Evolutionary conservation across 2,329 filamentous ascomycete species (phyloP).

Genomic region (Aspergillus ochraceus): DNA sequence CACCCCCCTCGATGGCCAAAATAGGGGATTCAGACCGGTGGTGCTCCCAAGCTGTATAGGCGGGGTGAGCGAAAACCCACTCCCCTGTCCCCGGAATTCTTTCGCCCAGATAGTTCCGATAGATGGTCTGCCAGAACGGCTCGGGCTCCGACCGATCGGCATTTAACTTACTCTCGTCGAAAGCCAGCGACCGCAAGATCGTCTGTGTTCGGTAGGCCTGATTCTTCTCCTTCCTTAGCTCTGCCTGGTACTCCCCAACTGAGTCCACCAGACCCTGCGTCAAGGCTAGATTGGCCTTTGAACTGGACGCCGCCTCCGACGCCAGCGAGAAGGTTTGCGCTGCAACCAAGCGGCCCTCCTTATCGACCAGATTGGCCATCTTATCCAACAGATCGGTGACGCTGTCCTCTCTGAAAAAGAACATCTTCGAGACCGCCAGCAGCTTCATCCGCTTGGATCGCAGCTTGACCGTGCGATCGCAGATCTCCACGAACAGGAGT

Average conservation of each 20-base stretch:
- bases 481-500: slow-evolving; percentile 22
- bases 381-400: slow-evolving; percentile 14
- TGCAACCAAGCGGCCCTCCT: slow-evolving; percentile 15
- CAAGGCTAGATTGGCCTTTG: slow-evolving; percentile 14
- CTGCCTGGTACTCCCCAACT: slow-evolving; percentile 11
- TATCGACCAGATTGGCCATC: slow-evolving; percentile 16
- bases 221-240: slow-evolving; percentile 15
- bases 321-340: slow-evolving; percentile 18
- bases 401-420: slow-evolving; percentile 21
- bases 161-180: slow-evolving; percentile 18
- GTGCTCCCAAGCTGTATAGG: slow-evolving; percentile 12
- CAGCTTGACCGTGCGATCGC: slow-evolving; percentile 16
- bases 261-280: slow-evolving; percentile 14
- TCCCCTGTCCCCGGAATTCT: slow-evolving; percentile 14
- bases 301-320: slow-evolving; percentile 9
- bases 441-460: slow-evolving; percentile 15
- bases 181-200: slow-evolving; percentile 13
- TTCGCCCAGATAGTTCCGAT: slow-evolving; percentile 16
- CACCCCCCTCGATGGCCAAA: slow-evolving; percentile 15
- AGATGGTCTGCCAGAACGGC: slow-evolving; percentile 16
- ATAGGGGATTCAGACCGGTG: slow-evolving; percentile 4
- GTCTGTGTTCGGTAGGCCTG: slow-evolving; percentile 7
- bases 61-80: slow-evolving; percentile 16
- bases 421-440: slow-evolving; percentile 14
- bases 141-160: slow-evolving; percentile 14